Percentiles rank a stretch among this genome's conserved stretches.
Conservation (phyloP, 1,284 basidiomycete species). For the Leccinum solheimii region DNA sequence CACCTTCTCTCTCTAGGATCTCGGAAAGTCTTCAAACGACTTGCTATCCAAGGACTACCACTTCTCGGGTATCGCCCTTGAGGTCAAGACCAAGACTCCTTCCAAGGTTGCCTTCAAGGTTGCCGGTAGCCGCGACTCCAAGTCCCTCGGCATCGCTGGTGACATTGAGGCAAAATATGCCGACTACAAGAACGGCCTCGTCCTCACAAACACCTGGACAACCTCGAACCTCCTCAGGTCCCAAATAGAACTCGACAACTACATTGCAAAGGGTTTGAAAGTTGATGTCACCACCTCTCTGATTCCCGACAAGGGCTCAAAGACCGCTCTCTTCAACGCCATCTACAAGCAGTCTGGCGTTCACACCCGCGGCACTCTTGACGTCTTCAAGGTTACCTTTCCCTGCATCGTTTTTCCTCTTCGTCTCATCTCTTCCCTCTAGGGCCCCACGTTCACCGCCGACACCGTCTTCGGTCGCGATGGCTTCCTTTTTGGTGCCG, state of each 20-base stretch:
- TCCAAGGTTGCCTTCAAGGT: slow-evolving; percentile 90
- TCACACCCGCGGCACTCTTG: slow-evolving; percentile 90
- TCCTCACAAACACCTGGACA: slow-evolving; percentile 93
- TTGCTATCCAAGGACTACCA: slow-evolving; percentile 93
- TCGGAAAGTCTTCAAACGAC: slow-evolving; percentile 97
- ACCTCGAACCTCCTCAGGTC: slow-evolving; percentile 90
- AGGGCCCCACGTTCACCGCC: slow-evolving; percentile 97
- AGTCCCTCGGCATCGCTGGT: slow-evolving; percentile 71
- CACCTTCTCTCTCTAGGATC: slow-evolving; percentile 57
- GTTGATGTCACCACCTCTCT: slow-evolving; percentile 88
- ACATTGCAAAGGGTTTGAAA: slow-evolving; percentile 97
- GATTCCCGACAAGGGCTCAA: slow-evolving; percentile 82
- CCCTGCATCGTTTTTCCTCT: neutral
- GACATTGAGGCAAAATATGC: slow-evolving; percentile 92
- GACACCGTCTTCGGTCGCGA: slow-evolving; percentile 96
- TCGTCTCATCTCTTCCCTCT: slow-evolving; percentile 7
- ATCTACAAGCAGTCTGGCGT: slow-evolving; percentile 97
- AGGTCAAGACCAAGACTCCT: slow-evolving; percentile 95
- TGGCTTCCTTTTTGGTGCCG: slow-evolving; percentile 96
- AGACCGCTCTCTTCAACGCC: slow-evolving; percentile 80
- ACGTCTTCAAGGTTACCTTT: slow-evolving; percentile 85
- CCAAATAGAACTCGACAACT: slow-evolving; percentile 95
- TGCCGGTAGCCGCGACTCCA: slow-evolving; percentile 74
- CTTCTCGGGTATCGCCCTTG: slow-evolving; percentile 76
- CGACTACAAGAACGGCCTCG: slow-evolving; percentile 87